phyloP scores from a whole-genome alignment of 2,329 filamentous ascomycete species.

The Albophoma yamanashiensis region DNA sequence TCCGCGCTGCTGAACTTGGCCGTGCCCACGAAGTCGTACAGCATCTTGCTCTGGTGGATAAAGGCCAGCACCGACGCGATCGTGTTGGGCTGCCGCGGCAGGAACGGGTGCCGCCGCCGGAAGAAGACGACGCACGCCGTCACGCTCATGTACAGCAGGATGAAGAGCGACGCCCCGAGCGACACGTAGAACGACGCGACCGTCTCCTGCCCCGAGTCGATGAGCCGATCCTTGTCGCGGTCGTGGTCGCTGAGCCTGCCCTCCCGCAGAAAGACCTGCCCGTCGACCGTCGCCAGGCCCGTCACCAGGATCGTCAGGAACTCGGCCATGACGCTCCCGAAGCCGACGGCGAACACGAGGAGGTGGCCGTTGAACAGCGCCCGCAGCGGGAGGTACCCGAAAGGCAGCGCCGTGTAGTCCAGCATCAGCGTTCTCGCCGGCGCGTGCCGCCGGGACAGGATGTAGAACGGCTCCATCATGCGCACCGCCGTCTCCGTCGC shows the following conservation, averaged over 20 bases:
- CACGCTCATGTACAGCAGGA: conserved; percentile 53
- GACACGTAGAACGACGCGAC: conserved; percentile 55
- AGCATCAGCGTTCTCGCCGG: conserved; percentile 55
- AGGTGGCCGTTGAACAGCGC: conserved; percentile 54
- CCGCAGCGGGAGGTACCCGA: conserved; percentile 51
- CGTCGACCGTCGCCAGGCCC: conserved; percentile 54
- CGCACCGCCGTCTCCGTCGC: conserved; percentile 59
- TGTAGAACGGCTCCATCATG: conserved; percentile 66
- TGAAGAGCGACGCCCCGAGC: conserved; percentile 48
- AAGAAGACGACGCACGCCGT: conserved; percentile 50
- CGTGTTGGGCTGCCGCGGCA: conserved; percentile 69
- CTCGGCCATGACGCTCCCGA: conserved; percentile 63
- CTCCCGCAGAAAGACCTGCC: conserved; percentile 41
- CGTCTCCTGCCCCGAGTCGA: conserved; percentile 49
- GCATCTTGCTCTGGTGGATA: conserved; percentile 72
- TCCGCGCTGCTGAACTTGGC: conserved; percentile 48
- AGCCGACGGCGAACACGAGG: conserved; percentile 56
- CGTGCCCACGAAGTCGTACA: conserved; percentile 64
- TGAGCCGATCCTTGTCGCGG: conserved; percentile 9
- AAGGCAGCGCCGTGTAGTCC: conserved; percentile 64
- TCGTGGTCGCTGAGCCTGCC: conserved; percentile 3
- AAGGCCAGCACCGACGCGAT: conserved; percentile 68
- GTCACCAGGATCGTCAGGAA: conserved; percentile 60
- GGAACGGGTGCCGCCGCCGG: conserved; percentile 56
- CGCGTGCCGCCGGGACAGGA: conserved; percentile 55